Evolutionary conservation across 2,329 filamentous ascomycete species (phyloP).

Genomic region (Teratosphaeria viscida): DNA sequence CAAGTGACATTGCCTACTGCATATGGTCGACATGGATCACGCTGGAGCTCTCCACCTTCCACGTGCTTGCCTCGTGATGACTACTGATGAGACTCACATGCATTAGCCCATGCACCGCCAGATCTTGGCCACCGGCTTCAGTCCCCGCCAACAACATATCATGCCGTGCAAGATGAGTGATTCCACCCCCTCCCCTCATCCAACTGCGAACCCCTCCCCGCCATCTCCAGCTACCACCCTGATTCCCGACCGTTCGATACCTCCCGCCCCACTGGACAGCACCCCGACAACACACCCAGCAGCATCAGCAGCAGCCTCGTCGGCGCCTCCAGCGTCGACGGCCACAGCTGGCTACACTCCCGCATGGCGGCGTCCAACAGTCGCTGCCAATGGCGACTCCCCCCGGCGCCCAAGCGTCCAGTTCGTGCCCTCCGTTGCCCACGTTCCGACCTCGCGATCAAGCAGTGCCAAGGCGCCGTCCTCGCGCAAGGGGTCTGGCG

Average conservation of each 20-base stretch:
- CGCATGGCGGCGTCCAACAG: conserved; percentile 23
- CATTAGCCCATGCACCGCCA: background rate
- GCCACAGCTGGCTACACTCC: conserved; percentile 16
- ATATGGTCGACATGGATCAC: background rate
- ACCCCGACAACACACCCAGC: conserved; percentile 2
- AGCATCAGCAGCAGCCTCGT: background rate
- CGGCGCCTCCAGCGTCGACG: conserved; percentile 1
- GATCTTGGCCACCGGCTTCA: background rate
- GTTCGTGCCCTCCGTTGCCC: conserved; percentile 23
- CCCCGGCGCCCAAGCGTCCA: conserved; percentile 26
- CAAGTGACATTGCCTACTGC: too few relatives aligned
- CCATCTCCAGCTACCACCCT: conserved; percentile 4
- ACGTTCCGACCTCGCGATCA: conserved; percentile 13
- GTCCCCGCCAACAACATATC: background rate
- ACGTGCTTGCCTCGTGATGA: background rate
- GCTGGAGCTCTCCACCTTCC: background rate
- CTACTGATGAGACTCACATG: background rate
- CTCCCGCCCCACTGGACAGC: conserved; percentile 13
- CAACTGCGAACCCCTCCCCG: conserved; percentile 7
- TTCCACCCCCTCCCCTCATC: conserved; percentile 11
- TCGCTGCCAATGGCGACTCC: conserved; percentile 10
- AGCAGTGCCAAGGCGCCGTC: conserved; percentile 19
- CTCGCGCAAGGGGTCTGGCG: conserved; percentile 4
- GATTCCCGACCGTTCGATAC: conserved; percentile 18
- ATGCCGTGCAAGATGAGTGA: background rate